Evolutionary conservation across 306 rosid species (phyloP), one percentile per base, ranked within the genome.

Genomic region (Vachellia pachyceras): DNA sequence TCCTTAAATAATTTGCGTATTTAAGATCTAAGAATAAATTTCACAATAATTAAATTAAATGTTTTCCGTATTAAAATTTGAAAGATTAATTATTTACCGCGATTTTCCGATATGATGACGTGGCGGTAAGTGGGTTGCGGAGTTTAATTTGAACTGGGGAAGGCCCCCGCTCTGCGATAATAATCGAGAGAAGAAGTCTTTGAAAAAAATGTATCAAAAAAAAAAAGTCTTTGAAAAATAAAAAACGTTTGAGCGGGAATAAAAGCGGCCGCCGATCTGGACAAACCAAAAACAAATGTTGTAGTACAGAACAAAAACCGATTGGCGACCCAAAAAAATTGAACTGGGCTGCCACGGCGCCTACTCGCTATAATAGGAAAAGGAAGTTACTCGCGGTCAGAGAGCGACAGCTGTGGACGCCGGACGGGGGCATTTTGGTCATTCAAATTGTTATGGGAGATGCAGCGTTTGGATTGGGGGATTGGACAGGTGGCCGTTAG

Each of bases 171-270:
- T 84, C 90, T 84, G 88, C 80, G 20, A 23, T 71, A 61, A 61
- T 23, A 72, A 66, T 74, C 42, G 52, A 42, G 29, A 81, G 50
- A 61, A 40, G n/a, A 52, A 20, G 49, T 52, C 77, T n/a, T 90
- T 77, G 83, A 83, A 88, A 29, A 29, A 29, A 29, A 29, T n/a
- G n/a, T n/a, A n/a, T n/a, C n/a, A n/a, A n/a, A n/a, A n/a, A 77
- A n/a, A n/a, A n/a, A 40, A 52, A 20, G 49, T 52, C 77, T 78
- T 90, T 77, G 84, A 83, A 87, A 79, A 74, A 50, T 6, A 3
- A 5, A 60, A 39, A 78, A 79, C 72, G 82, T 41, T 41, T 82
- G 91, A 95, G 99, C 99, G 98, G 98, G 99, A 93, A 91, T 89
- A 80, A 88, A 90, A 77, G 89, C 82, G 85, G 78, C 86, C 82